A percentile compares a stretch with the other conserved stretches of the same genome.
These are phyloP conservation scores for Sicyos edulis DNA, from an alignment of 306 rosid genomes.

Conservation along the genomic window DNA sequence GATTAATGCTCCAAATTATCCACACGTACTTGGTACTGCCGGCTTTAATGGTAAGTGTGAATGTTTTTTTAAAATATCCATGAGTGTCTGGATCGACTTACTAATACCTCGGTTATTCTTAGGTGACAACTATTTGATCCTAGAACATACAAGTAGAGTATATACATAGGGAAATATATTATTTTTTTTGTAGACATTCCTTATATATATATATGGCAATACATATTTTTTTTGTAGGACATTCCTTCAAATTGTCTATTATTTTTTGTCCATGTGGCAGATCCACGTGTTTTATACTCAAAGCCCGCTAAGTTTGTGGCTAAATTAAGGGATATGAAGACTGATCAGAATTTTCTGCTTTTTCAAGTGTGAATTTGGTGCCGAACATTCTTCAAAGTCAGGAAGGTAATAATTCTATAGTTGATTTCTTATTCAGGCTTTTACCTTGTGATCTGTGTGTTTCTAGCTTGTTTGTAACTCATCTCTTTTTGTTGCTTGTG, in stretches of 20 bases:
- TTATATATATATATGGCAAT: too few species aligned
- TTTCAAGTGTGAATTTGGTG: slow-evolving; percentile 88
- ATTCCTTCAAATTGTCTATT: neutral
- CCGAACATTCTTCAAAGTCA: slow-evolving; percentile 86
- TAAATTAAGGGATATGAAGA: slow-evolving; percentile 79
- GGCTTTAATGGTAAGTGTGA: slow-evolving; percentile 66
- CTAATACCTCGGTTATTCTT: too few species aligned
- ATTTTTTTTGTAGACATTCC: neutral
- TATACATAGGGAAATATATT: too few species aligned
- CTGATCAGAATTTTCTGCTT: slow-evolving; percentile 54
- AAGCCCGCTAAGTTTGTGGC: slow-evolving; percentile 91
- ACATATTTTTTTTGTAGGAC: neutral
- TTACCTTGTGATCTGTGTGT: neutral
- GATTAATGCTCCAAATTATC: slow-evolving; percentile 74
- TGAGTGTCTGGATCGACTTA: too few species aligned
- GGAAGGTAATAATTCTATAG: slow-evolving; percentile 54
- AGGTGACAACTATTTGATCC: too few species aligned
- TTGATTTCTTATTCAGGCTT: slow-evolving; percentile 7
- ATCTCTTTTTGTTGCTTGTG: neutral
- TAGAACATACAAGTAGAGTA: neutral
- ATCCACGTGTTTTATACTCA: slow-evolving; percentile 84
- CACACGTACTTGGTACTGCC: slow-evolving; percentile 76
- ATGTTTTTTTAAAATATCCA: too few species aligned
- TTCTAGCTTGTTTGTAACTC: neutral
- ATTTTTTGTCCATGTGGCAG: slow-evolving; percentile 35